A percentile compares a stretch with the other conserved stretches of the same genome.
Conservation (phyloP, 2,329 filamentous ascomycete genomes). For the Purpureocillium takamizusanense region DNA sequence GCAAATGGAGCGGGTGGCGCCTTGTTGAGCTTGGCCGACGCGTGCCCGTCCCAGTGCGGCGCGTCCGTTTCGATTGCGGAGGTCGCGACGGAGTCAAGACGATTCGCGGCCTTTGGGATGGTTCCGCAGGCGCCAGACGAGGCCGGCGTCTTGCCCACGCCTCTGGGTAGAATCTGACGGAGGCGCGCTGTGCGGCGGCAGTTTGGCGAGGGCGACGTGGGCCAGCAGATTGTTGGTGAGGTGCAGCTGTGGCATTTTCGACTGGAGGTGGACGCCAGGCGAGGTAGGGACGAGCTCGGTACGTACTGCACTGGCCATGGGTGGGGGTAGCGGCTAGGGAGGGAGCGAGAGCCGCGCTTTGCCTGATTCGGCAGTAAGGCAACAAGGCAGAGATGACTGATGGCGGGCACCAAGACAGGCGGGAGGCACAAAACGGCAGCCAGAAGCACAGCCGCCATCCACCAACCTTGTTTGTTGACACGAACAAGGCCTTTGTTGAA, state of each 20-base stretch:
- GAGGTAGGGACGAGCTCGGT: constrained; percentile 7
- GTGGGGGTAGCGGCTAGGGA: too few relatives aligned
- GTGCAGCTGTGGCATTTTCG: constrained; percentile 6
- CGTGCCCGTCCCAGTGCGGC: constrained; percentile 1
- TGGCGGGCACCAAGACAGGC: neutral
- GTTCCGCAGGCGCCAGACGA: neutral
- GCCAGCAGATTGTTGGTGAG: constrained; percentile 1
- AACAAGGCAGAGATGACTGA: constrained; percentile 22
- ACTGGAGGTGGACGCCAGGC: too few relatives aligned
- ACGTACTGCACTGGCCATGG: constrained; percentile 16
- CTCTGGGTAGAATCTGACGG: neutral
- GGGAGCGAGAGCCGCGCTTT: constrained; percentile 8
- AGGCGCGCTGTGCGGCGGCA: too few relatives aligned
- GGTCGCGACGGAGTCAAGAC: neutral
- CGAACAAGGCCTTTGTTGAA: too few relatives aligned
- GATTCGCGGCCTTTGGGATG: neutral
- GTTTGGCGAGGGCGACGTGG: neutral
- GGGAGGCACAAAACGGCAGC: neutral
- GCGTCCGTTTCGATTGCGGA: neutral
- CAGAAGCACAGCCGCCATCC: too few relatives aligned
- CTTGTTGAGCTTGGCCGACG: constrained; percentile 1
- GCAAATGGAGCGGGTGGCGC: constrained; percentile 2
- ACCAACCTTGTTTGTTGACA: too few relatives aligned
- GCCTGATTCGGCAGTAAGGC: constrained; percentile 19
- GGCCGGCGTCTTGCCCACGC: neutral